Evolutionary conservation across 2,329 filamentous ascomycete genomes (phyloP).

Genomic region (Hypocreales sp.): DNA sequence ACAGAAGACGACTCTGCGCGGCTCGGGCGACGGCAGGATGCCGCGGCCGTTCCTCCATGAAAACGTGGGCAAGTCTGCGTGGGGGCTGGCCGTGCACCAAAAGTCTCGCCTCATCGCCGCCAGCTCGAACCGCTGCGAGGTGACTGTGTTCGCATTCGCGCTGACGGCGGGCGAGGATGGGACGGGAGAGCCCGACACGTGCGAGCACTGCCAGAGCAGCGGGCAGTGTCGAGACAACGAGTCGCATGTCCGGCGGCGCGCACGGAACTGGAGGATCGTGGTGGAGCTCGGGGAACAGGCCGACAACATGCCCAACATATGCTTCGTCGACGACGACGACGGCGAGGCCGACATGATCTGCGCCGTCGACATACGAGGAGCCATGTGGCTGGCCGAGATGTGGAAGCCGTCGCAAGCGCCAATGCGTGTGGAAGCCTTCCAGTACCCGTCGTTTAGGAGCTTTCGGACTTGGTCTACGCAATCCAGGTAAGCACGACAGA

Average conservation of each 20-base stretch:
- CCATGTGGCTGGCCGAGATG: slow-evolving; percentile 34
- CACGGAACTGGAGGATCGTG: slow-evolving; percentile 33
- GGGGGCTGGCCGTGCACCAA: slow-evolving; percentile 75
- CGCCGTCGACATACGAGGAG: slow-evolving; percentile 34
- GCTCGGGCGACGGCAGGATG: slow-evolving; percentile 5
- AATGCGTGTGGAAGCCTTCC: slow-evolving; percentile 9
- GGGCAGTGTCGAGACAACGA: slow-evolving; percentile 8
- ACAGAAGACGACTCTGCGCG: not conserved
- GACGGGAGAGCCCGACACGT: slow-evolving; percentile 1
- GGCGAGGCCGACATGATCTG: slow-evolving; percentile 34
- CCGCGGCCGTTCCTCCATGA: slow-evolving; percentile 50
- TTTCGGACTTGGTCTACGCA: slow-evolving; percentile 13
- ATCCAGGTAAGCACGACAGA: slow-evolving; percentile 15
- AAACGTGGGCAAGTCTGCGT: slow-evolving; percentile 66
- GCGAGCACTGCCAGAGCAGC: slow-evolving; percentile 3
- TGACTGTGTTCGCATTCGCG: slow-evolving; percentile 37
- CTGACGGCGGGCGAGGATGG: slow-evolving; percentile 8
- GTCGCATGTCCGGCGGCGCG: slow-evolving; percentile 21
- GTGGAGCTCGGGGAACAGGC: slow-evolving; percentile 22
- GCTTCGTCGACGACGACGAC: slow-evolving; percentile 28
- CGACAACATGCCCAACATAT: slow-evolving; percentile 36
- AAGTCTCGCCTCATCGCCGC: slow-evolving; percentile 75
- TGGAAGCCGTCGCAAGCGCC: slow-evolving; percentile 22
- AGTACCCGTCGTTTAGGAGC: slow-evolving; percentile 8
- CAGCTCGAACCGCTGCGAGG: slow-evolving; percentile 53